Evolutionary conservation across 1,284 basidiomycete species (phyloP).

Genomic region (Fomitopsis schrenkii): DNA sequence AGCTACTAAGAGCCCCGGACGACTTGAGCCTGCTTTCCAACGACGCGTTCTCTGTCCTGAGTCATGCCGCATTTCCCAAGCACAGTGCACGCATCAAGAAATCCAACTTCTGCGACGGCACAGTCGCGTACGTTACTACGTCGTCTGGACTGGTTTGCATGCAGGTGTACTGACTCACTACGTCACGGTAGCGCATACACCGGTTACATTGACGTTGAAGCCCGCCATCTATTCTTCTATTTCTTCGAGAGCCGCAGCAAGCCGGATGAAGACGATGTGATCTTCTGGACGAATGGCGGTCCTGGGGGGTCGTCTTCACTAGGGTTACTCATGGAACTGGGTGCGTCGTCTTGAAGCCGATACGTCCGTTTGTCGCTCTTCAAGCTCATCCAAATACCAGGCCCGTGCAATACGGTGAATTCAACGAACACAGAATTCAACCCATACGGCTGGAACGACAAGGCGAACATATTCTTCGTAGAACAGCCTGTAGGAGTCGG

Average conservation of each 20-base stretch:
- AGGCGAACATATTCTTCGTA: constrained; percentile 68
- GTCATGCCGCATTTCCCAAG: constrained; percentile 50
- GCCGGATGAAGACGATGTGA: constrained; percentile 60
- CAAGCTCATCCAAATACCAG: background rate
- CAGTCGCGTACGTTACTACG: constrained; percentile 13
- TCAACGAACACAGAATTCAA: constrained; percentile 38
- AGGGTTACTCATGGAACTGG: constrained; percentile 42
- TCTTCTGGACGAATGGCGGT: constrained; percentile 61
- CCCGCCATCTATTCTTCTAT: constrained; percentile 75
- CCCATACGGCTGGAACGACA: constrained; percentile 63
- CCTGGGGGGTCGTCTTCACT: constrained; percentile 45
- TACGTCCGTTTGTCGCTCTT: background rate
- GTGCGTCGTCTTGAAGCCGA: constrained; percentile 20
- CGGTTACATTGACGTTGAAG: constrained; percentile 64
- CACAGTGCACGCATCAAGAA: constrained; percentile 46
- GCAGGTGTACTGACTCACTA: background rate
- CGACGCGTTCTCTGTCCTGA: constrained; percentile 39
- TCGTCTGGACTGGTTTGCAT: background rate
- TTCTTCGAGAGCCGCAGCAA: constrained; percentile 73
- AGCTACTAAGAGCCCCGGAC: constrained; percentile 23
- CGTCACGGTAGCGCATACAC: constrained; percentile 18
- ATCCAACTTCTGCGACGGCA: constrained; percentile 29
- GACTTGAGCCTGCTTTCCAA: constrained; percentile 36
- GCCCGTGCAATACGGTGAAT: background rate
- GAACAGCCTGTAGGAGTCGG: constrained; percentile 50